These are phyloP conservation scores for Dioscorea alata DNA, from an alignment of 106 monocot species.

Conservation along the genomic window DNA sequence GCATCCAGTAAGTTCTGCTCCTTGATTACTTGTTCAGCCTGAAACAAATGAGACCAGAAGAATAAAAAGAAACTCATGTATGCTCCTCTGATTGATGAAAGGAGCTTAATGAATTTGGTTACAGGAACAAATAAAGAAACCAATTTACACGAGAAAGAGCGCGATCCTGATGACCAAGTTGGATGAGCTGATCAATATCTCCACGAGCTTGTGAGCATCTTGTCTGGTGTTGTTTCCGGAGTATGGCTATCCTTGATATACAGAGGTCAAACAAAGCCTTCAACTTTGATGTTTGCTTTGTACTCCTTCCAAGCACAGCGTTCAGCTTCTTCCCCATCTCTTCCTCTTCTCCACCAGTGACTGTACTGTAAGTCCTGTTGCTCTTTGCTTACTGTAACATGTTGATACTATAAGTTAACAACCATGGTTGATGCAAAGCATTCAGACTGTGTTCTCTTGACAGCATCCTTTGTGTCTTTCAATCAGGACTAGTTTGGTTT, in stretches of 20 bases:
- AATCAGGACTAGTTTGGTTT: no score
- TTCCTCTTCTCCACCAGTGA: neutral
- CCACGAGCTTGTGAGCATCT: conserved; percentile 47
- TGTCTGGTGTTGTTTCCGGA: conserved; percentile 51
- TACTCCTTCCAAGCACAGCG: conserved; percentile 21
- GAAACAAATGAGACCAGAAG: neutral
- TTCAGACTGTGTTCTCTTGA: no score
- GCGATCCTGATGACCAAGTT: conserved; percentile 50
- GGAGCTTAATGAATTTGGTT: neutral
- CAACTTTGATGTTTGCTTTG: conserved; percentile 28
- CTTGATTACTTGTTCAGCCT: conserved; percentile 67
- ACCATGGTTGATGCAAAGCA: no score
- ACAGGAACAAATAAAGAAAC: neutral
- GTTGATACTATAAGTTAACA: no score
- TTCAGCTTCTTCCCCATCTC: conserved; percentile 44
- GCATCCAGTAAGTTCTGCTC: conserved; percentile 83
- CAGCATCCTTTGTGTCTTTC: no score
- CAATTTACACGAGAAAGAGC: conserved; percentile 54
- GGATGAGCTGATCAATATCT: conserved; percentile 65
- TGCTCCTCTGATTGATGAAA: neutral
- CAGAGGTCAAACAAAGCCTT: conserved; percentile 44
- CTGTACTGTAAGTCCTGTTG: neutral
- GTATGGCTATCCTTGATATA: conserved; percentile 41
- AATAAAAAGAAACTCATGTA: neutral
- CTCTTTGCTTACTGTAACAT: no score